Base-by-base conservation (phyloP, 768 basidiomycete species). In the Phylloporus rhodoxanthus region DNA sequence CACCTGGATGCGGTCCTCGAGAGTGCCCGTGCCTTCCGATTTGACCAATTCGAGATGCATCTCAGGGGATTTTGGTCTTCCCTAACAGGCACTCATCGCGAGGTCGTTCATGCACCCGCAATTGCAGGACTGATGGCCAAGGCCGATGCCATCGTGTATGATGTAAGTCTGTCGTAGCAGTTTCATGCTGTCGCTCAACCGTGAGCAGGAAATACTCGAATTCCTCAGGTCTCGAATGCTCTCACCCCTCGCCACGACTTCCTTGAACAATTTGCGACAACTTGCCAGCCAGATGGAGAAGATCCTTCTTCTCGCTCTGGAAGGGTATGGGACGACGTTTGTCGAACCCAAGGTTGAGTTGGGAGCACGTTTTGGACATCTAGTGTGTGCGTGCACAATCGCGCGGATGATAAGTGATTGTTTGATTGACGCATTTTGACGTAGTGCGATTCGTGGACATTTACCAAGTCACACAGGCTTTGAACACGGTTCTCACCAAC, bases 261-360 rank as follows among this genome's bases (percentile, higher is more conserved):
- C 87, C 3, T 66, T 92, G 43, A 77, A 78, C 11, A 85, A 78
- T 60, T 73, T 93, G 48, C 83, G 88, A 32, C 84, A 87, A 62
- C 73, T 93, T 47, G 90, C 91, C 11, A 80, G 87, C 61, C 91
- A 91, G 72, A 91, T 93, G 88, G 91, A 93, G 63, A 91, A 90
- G 67, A 86, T 91, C 42, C 72, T 92, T 17, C 73, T 92, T 38
- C 75, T 85, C 43, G 87, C 91, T 14, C 73, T 93, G 26, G 87
- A 89, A 50, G 78, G 77, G 52, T 93, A 91, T 52, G 87, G 87
- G 15, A 86, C 87, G 60, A 91, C 89, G 14, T 92, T 93, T 67
- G 86, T 91, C 34, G 89, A 91, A 65, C 90, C 91, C 41, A 91
- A 91, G 65, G 89, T 93, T 29, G 91, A 93, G 62, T 72, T 93